phyloP scores from a whole-genome alignment of 1,284 basidiomycete species.

The Malassezia restricta region DNA sequence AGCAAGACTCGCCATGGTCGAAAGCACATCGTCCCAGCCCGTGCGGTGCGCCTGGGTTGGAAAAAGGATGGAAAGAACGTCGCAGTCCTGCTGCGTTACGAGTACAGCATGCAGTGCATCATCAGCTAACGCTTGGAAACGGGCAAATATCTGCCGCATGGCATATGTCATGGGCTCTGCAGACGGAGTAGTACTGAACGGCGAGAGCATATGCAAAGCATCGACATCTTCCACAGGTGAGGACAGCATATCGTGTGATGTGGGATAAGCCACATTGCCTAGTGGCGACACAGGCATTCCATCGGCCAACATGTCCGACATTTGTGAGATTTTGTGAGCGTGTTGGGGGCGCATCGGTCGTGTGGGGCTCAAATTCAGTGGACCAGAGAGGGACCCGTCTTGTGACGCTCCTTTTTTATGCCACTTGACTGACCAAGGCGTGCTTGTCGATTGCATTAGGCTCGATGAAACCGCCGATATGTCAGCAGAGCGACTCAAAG shows the following conservation, averaged over 20 bases:
- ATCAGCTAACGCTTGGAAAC: slow-evolving; percentile 27
- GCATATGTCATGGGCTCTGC: slow-evolving; percentile 32
- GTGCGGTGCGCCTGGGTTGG: slow-evolving; percentile 54
- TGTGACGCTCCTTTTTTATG: slow-evolving; percentile 1
- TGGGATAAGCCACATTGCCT: background rate
- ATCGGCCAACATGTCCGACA: slow-evolving; percentile 11
- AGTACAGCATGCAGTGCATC: slow-evolving; percentile 27
- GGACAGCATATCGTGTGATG: background rate
- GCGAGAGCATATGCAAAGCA: background rate
- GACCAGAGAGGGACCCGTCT: background rate
- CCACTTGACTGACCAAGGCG: background rate
- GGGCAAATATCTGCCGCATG: slow-evolving; percentile 35
- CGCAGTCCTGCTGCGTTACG: slow-evolving; percentile 18
- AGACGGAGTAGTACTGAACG: background rate
- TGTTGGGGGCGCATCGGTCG: background rate
- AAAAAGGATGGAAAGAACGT: slow-evolving; percentile 51
- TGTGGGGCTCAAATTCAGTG: background rate
- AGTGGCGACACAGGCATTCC: slow-evolving; percentile 4
- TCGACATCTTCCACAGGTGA: background rate
- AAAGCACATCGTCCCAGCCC: slow-evolving; percentile 66
- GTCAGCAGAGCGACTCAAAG: background rate
- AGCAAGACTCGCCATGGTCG: slow-evolving; percentile 72
- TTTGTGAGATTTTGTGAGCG: slow-evolving; percentile 9
- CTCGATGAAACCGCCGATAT: slow-evolving; percentile 3
- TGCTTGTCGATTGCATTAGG: slow-evolving; percentile 10